Percentiles rank a stretch among this genome's conserved stretches.
Conservation (phyloP, 1,284 basidiomycete species). For the Trichosporon sp. region DNA sequence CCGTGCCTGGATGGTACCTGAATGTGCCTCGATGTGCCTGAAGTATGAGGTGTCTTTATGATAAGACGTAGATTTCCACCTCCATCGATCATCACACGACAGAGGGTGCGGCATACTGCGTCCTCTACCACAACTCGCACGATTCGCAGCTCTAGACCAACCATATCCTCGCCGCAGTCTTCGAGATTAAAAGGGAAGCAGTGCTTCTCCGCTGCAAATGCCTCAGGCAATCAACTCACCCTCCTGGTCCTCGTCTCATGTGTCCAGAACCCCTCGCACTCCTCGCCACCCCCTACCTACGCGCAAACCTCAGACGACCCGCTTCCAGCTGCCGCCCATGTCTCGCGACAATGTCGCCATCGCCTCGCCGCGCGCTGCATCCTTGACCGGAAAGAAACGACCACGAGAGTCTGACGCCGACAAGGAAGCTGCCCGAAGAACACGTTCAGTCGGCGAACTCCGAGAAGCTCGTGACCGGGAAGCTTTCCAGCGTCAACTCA, state of each 20-base stretch:
- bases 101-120: neutral
- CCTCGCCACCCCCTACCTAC: conserved; percentile 5
- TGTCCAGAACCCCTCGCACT: conserved; percentile 24
- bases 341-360: conserved; percentile 8
- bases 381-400: conserved; percentile 39
- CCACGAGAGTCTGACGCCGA: conserved; percentile 35
- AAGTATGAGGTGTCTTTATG: neutral
- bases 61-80: neutral
- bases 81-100: neutral
- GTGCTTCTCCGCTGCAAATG: conserved; percentile 9
- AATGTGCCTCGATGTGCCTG: no score
- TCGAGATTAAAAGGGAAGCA: neutral
- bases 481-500: conserved; percentile 44
- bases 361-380: conserved; percentile 29
- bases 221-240: conserved; percentile 21
- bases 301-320: neutral
- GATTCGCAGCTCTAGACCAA: neutral
- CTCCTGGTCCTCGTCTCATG: conserved; percentile 32
- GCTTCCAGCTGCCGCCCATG: conserved; percentile 5
- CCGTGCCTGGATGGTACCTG: no score
- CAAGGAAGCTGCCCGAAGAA: conserved; percentile 28
- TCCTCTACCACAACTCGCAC: neutral
- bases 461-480: conserved; percentile 26
- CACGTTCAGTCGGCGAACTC: conserved; percentile 34
- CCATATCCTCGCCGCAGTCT: neutral